Conservation (phyloP, 352 stramenopile genomes). For the Globisporangium mamillatum region DNA sequence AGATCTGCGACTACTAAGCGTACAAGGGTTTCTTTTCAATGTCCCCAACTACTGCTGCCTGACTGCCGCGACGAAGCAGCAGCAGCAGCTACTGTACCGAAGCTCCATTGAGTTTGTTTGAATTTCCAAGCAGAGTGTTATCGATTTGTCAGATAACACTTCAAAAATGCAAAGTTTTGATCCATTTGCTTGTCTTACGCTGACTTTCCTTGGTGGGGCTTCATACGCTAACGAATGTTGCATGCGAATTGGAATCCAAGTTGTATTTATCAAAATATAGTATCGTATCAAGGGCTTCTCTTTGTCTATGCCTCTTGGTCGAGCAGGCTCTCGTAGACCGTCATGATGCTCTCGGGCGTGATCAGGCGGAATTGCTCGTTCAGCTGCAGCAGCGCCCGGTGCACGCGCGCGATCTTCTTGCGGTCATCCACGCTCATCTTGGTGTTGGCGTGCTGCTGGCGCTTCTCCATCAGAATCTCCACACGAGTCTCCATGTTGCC, state of each 20-base stretch:
- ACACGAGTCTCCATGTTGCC: slow-evolving; percentile 82
- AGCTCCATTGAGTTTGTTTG: neutral
- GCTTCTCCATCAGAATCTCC: slow-evolving; percentile 90
- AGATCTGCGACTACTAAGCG: slow-evolving; percentile 20
- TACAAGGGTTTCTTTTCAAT: neutral
- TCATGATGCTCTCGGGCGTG: slow-evolving; percentile 91
- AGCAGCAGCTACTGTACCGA: neutral
- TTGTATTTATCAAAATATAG: slow-evolving; percentile 13
- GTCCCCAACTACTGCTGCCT: neutral
- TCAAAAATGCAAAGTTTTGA: neutral
- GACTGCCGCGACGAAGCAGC: neutral
- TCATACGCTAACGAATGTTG: neutral
- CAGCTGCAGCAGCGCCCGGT: slow-evolving; percentile 87
- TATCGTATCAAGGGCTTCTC: neutral
- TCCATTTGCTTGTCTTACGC: neutral
- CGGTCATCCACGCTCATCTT: slow-evolving; percentile 77
- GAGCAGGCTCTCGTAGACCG: slow-evolving; percentile 63
- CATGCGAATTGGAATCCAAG: neutral
- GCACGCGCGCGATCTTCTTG: slow-evolving; percentile 80
- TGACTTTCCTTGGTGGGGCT: neutral
- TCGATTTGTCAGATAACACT: neutral
- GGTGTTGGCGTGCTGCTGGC: slow-evolving; percentile 84
- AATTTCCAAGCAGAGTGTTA: neutral
- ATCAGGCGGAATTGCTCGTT: slow-evolving; percentile 89
- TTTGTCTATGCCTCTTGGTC: slow-evolving; percentile 24